phyloP scores from a whole-genome alignment of 257 asterid genomes.

The Nicotiana undulata region DNA sequence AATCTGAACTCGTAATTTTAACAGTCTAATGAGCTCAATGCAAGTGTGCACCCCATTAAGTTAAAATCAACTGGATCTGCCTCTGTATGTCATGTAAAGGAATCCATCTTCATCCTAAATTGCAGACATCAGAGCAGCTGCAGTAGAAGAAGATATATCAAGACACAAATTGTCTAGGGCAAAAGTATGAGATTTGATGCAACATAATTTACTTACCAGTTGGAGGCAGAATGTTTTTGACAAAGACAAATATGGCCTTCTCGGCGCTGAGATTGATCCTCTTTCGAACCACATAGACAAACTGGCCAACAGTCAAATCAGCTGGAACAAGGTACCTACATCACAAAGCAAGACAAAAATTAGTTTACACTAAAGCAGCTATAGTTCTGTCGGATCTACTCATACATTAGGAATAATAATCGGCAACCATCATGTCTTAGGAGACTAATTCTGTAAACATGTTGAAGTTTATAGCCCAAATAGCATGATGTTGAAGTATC shows the following conservation, averaged over 20 bases:
- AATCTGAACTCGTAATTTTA: no score
- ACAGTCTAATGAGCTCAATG: no score
- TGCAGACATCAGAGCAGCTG: constrained; percentile 67
- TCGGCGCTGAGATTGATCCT: constrained; percentile 65
- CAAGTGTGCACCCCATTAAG: no score
- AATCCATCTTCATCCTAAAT: constrained; percentile 81
- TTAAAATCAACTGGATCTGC: not conserved
- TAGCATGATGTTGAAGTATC: not conserved
- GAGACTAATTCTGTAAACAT: not conserved
- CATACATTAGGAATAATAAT: not conserved
- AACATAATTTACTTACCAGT: constrained; percentile 36
- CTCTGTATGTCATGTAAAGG: constrained; percentile 78
- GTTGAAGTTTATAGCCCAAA: not conserved
- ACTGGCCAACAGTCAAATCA: constrained; percentile 64
- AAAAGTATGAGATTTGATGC: no score
- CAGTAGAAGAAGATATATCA: not conserved
- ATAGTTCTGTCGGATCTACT: not conserved
- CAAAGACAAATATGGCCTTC: constrained; percentile 65
- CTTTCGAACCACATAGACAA: constrained; percentile 65
- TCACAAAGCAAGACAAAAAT: not conserved
- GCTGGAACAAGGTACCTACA: constrained; percentile 75
- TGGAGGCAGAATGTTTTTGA: constrained; percentile 52
- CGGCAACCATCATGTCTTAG: not conserved
- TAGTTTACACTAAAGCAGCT: not conserved
- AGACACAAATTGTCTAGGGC: not conserved